Evolutionary conservation across 2,329 filamentous ascomycete genomes (phyloP).

Genomic region (Cryphonectria naterciae): DNA sequence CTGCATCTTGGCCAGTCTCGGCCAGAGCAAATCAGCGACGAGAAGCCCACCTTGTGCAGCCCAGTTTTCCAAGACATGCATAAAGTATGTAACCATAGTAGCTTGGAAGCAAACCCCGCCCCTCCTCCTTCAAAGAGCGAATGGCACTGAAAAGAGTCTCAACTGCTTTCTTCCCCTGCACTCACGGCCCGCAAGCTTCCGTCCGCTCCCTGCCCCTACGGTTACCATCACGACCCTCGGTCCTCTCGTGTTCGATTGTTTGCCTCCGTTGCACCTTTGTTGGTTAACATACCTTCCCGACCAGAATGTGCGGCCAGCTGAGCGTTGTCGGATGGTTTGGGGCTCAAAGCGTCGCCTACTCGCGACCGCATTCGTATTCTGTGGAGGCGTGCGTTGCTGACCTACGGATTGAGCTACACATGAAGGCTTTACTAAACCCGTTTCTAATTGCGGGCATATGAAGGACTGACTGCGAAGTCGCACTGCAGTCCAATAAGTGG

Average conservation of each 20-base stretch:
- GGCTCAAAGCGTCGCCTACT: no score
- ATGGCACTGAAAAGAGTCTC: not conserved
- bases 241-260: not conserved
- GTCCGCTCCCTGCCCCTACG: not conserved
- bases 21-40: constrained; percentile 2
- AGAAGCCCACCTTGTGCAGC: constrained; percentile 1
- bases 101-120: not conserved
- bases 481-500: no score
- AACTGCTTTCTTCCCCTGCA: not conserved
- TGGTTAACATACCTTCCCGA: no score
- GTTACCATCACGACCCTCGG: not conserved
- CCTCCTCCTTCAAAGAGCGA: not conserved
- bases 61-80: constrained; percentile 1
- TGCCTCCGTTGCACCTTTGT: no score
- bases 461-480: no score
- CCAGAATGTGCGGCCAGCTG: no score
- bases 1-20: not conserved
- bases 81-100: not conserved
- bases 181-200: not conserved
- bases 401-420: no score
- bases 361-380: no score
- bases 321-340: no score
- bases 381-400: no score
- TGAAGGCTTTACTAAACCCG: no score
- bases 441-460: no score